Base-by-base conservation (phyloP, 257 asterid species). In the Scutellaria barbata region DNA sequence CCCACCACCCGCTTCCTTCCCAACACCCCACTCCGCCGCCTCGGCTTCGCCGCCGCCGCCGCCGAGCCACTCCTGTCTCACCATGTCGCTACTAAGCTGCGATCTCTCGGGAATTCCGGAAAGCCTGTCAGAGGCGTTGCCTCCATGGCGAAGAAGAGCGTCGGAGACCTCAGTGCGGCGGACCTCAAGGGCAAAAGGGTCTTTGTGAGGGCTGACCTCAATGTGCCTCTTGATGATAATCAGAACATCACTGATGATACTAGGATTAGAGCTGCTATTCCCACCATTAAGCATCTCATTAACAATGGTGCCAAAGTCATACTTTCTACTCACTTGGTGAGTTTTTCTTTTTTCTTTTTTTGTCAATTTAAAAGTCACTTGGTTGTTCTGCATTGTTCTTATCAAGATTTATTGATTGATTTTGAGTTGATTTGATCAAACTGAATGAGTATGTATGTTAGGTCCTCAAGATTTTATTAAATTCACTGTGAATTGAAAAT, bases 231-330 rank as follows among this genome's bases (percentile, higher is more conserved):
- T 22, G 96, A 89, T 73, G 94, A 85, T 8, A 78, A 54, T 8
- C 87, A 80, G 81, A 87, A 80, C 40, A 89, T 89, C 43, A 85
- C 94, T 3, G 94, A 89, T 78, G 96, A 89, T 54, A 83, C 93
- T 51, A 89, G 96, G 85, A 87, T 89, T 57, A 83, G 96, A 79
- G 96, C 96, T 63, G 93, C 96, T 47, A 53, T 87, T 0, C 96
- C 93, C n/a, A 89, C 96, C 42, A 87, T 87, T 13, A 89, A 87
- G 77, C 74, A 87, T 75, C 77, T 89, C 74, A 84, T 87, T 1
- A 53, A 58, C 55, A 76, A 87, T 30, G 96, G 96, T 1, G 91
- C 96, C 46, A 89, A 84, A 79, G 96, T 89, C 58, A 68, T 90
- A 46, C 88, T 90, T 9, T 47, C 80, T 5, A 74, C 13, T 65